Base-by-base conservation (phyloP, 1,284 basidiomycete species). In the Cystobasidium pallidum region DNA sequence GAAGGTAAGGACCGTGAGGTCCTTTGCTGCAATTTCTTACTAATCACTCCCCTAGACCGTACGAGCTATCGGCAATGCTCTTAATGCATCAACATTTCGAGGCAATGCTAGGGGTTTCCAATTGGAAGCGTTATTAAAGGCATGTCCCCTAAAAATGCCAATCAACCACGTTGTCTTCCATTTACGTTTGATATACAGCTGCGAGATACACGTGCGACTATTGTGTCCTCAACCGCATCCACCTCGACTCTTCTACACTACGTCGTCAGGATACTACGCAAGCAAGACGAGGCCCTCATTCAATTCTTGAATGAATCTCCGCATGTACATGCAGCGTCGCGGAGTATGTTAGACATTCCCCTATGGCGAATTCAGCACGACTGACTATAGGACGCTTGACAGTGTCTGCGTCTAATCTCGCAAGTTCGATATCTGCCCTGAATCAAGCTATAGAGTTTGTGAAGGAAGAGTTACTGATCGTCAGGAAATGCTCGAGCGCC, bases 191-290 rank as follows among this genome's bases (percentile, higher is more conserved):
- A 54, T 52, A 2, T 74, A 3, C 43, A 93, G 91, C 81, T 94
- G 81, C 89, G 87, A 77, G 92, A 95, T 76, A 94, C 90, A 0
- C 72, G 74, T 30, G 68, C 75, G 2, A 91, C 88, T 81, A 90
- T 91, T 0, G 86, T 86, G 0, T 88, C 86, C 72, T 86, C 86
- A 0, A 85, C 86, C 0, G 67, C 85, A 0, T 86, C 87, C 1
- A 94, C 91, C 76, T 91, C 92, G 0, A 94, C 91, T 0, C 83
- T 96, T 28, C 83, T 96, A 30, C 92, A 96, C 80, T 95, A 92
- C 79, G 79, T 95, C 28, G 91, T 91, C 7, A 84, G 86, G 61
- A 84, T 91, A 4, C 83, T 95, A n/a, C 80, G 91, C 73, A 85
- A 87, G 52, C 85, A 84, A 13, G 88, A 93, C 78, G 86, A 89